Conservation (phyloP, 306 rosid species). For the Vigna radiata region DNA sequence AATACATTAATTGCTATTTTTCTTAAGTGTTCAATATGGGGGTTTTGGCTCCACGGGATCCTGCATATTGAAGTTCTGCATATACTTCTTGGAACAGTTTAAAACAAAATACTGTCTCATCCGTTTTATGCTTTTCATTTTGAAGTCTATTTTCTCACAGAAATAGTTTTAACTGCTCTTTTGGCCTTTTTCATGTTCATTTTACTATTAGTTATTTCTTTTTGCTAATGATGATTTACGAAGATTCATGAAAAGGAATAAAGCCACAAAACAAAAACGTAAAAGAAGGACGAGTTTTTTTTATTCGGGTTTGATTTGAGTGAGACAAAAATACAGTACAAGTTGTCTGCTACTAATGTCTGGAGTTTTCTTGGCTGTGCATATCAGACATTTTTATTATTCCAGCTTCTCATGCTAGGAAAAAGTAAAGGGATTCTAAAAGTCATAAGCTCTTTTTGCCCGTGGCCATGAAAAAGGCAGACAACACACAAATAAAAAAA, state of each 20-base stretch:
- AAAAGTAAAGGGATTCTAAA: slow-evolving; percentile 48
- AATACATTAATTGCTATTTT: slow-evolving; percentile 2
- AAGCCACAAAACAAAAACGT: slow-evolving; percentile 31
- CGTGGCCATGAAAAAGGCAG: slow-evolving; percentile 67
- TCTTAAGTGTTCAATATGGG: neutral
- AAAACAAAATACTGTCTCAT: slow-evolving; percentile 5
- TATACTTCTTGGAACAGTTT: neutral
- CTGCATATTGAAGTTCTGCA: neutral
- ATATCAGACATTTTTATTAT: slow-evolving; percentile 33
- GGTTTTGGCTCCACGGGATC: neutral
- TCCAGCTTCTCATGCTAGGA: slow-evolving; percentile 32
- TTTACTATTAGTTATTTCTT: slow-evolving; percentile 9
- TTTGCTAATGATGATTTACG: slow-evolving; percentile 34
- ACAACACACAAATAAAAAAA: slow-evolving; percentile 46
- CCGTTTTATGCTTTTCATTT: neutral
- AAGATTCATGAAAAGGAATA: slow-evolving; percentile 45
- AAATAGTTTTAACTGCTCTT: neutral
- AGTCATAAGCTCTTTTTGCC: slow-evolving; percentile 49
- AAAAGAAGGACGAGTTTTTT: slow-evolving; percentile 37
- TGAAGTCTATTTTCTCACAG: slow-evolving; percentile 2
- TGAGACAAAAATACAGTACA: slow-evolving; percentile 48
- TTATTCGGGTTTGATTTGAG: slow-evolving; percentile 38
- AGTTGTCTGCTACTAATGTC: slow-evolving; percentile 42
- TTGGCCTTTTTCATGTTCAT: slow-evolving; percentile 28
- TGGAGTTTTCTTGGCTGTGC: slow-evolving; percentile 22